phyloP scores from a whole-genome alignment of 1,284 basidiomycete species.

The Tylopilus sp. region DNA sequence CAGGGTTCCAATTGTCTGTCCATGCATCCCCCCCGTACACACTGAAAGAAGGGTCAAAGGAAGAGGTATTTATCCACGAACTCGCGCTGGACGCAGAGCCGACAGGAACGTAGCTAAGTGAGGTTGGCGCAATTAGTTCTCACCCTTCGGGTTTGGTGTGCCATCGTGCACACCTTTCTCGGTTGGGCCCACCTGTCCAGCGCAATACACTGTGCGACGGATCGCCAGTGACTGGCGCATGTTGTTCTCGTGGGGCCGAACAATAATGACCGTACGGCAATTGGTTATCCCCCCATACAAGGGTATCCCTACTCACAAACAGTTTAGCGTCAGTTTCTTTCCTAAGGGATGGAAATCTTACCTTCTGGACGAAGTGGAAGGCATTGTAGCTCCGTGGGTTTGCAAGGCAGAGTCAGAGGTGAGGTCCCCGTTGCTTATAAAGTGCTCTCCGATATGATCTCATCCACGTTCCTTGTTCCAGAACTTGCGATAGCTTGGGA shows the following conservation, averaged over 20 bases:
- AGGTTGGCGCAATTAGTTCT: background rate
- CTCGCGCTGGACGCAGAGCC: background rate
- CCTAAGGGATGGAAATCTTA: constrained; percentile 4
- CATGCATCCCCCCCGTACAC: background rate
- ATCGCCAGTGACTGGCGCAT: background rate
- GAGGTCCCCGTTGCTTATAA: constrained; percentile 10
- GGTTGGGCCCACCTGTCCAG: background rate
- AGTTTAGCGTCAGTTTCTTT: background rate
- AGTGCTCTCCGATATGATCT: background rate
- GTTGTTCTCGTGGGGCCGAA: constrained; percentile 5
- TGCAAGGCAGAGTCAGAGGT: background rate
- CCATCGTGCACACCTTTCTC: constrained; percentile 15
- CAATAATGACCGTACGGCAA: background rate
- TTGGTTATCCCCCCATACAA: background rate
- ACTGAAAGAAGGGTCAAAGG: background rate
- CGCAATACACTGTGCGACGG: background rate
- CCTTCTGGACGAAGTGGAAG: constrained; percentile 1
- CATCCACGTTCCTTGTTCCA: constrained; percentile 5
- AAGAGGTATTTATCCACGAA: constrained; percentile 2
- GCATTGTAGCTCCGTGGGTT: constrained; percentile 10
- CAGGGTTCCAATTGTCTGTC: background rate
- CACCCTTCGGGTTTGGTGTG: background rate
- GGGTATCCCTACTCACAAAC: constrained; percentile 2
- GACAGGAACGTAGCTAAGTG: constrained; percentile 1
- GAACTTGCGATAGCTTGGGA: constrained; percentile 14